phyloP scores from a whole-genome alignment of 257 asterid genomes.

The Nemophila menziesii region DNA sequence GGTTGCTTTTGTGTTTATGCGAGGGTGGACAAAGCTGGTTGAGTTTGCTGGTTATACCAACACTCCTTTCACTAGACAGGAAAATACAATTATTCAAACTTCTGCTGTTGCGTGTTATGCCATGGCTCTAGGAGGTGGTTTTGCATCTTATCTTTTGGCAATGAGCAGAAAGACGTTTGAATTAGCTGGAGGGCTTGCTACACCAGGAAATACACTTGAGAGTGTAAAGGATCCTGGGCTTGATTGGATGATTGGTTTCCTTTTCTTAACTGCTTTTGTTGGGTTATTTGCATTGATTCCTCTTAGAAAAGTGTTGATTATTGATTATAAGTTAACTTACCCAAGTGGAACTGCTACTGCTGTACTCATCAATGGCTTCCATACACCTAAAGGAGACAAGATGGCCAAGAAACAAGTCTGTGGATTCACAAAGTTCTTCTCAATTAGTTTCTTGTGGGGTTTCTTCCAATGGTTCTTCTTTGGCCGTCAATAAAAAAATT shows the following conservation, averaged over 20 bases:
- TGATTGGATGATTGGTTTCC: slow-evolving; percentile 71
- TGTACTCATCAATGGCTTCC: slow-evolving; percentile 45
- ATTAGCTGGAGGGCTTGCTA: slow-evolving; percentile 50
- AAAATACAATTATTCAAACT: slow-evolving; percentile 78
- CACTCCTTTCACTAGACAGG: slow-evolving; percentile 70
- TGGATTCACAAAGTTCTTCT: slow-evolving; percentile 37
- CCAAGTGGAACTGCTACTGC: slow-evolving; percentile 55
- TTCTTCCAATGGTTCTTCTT: slow-evolving; percentile 80
- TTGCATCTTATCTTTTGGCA: slow-evolving; percentile 55
- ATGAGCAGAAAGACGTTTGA: slow-evolving; percentile 43
- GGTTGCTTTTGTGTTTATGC: slow-evolving; percentile 57
- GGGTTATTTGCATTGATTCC: slow-evolving; percentile 66
- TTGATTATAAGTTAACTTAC: slow-evolving; percentile 29
- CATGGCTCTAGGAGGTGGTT: slow-evolving; percentile 80
- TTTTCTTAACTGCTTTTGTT: slow-evolving; percentile 49
- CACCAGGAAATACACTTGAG: slow-evolving; percentile 42
- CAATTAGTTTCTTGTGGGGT: slow-evolving; percentile 69
- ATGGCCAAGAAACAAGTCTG: slow-evolving; percentile 44
- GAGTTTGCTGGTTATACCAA: slow-evolving; percentile 40
- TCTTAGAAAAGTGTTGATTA: slow-evolving; percentile 56
- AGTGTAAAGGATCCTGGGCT: slow-evolving; percentile 41
- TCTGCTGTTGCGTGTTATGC: slow-evolving; percentile 86
- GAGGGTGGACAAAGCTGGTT: slow-evolving; percentile 64
- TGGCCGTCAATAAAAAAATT: no score
- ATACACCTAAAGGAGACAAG: slow-evolving; percentile 30